These are phyloP conservation scores for Cytospora leucostoma DNA, from an alignment of 2,329 filamentous ascomycete genomes.

Conservation along the genomic window DNA sequence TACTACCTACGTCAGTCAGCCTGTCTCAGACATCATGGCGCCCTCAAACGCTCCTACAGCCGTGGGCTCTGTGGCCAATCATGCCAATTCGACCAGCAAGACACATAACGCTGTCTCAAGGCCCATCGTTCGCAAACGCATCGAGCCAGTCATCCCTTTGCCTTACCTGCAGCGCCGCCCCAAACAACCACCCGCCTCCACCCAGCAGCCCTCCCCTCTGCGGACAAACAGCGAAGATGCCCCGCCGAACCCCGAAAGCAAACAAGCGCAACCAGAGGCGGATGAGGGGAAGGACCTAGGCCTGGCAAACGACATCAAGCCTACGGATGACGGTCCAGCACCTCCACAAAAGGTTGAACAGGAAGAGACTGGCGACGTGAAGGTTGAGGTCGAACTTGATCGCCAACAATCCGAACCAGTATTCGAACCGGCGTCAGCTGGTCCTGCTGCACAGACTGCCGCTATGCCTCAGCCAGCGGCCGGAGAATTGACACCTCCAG, in stretches of 20 bases:
- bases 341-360: constrained; percentile 13
- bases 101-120: constrained; percentile 13
- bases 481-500: constrained; percentile 23
- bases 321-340: neutral
- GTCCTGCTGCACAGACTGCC: constrained; percentile 13
- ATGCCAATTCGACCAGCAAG: constrained; percentile 5
- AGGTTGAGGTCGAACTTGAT: neutral
- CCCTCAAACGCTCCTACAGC: constrained; percentile 16
- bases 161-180: constrained; percentile 24
- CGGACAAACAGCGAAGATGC: constrained; percentile 24
- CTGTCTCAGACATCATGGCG: constrained; percentile 22
- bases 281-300: neutral
- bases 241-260: constrained; percentile 7
- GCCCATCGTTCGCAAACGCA: constrained; percentile 18
- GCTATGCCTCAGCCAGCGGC: constrained; percentile 16
- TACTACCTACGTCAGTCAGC: constrained; percentile 6
- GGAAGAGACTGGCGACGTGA: constrained; percentile 1
- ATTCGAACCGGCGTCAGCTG: constrained; percentile 3
- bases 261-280: neutral
- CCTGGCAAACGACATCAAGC: constrained; percentile 10
- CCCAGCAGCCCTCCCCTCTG: constrained; percentile 22
- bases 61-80: neutral
- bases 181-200: constrained; percentile 16
- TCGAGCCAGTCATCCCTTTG: constrained; percentile 26
- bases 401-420: constrained; percentile 12